A percentile compares a stretch with the other conserved stretches of the same genome.
phyloP scores from a whole-genome alignment of 2,329 filamentous ascomycete species.

The Curvularia spicifera region DNA sequence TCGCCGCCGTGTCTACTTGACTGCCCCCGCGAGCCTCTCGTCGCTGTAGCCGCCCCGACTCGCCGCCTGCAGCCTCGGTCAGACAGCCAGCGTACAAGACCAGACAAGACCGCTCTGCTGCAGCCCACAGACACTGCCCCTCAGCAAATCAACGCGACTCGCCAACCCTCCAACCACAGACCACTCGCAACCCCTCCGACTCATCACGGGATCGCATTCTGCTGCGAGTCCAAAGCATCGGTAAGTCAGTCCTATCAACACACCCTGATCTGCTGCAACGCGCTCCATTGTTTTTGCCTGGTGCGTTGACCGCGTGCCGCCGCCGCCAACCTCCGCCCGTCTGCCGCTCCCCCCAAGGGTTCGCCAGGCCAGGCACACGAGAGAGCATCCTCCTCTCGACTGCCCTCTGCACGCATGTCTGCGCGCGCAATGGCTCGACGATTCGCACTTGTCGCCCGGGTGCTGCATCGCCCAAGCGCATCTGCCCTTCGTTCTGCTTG shows the following conservation, averaged over 20 bases:
- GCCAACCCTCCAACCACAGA: slow-evolving; percentile 16
- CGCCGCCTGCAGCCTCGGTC: background rate
- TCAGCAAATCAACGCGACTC: slow-evolving; percentile 34
- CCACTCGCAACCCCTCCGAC: slow-evolving; percentile 31
- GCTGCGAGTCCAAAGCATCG: slow-evolving; percentile 42
- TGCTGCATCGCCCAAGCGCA: background rate
- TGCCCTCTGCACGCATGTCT: background rate
- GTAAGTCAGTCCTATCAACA: slow-evolving; percentile 40
- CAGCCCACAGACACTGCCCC: slow-evolving; percentile 14
- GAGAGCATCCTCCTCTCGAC: background rate
- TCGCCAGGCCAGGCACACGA: background rate
- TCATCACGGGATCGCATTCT: slow-evolving; percentile 45
- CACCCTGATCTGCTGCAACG: slow-evolving; percentile 13
- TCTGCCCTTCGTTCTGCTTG: background rate
- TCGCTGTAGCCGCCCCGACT: slow-evolving; percentile 10
- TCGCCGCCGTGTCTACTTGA: slow-evolving; percentile 24
- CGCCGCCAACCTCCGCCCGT: background rate
- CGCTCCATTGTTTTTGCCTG: slow-evolving; percentile 9
- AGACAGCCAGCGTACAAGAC: slow-evolving; percentile 16
- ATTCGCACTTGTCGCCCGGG: background rate
- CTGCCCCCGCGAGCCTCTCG: background rate
- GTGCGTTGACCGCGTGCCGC: background rate
- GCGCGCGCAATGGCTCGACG: background rate
- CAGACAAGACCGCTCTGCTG: slow-evolving; percentile 29
- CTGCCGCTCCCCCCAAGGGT: too few species aligned